These are phyloP conservation scores for Hortiboletus campestris DNA, from an alignment of 768 basidiomycete genomes.

Conservation along the genomic window DNA sequence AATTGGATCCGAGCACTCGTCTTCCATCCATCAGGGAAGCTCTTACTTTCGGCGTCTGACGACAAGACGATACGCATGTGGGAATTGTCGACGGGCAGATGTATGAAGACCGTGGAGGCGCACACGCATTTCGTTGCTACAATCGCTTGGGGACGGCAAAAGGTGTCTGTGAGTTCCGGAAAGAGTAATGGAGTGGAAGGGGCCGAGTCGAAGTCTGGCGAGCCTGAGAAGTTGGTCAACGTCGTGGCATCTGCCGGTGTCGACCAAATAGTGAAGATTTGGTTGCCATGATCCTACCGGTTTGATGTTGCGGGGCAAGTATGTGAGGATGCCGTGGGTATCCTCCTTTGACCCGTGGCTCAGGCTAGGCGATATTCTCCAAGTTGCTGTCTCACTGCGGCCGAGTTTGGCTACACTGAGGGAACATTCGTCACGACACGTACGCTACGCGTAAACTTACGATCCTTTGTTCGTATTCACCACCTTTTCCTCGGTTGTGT, in stretches of 20 bases:
- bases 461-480: conserved; percentile 28
- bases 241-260: conserved; percentile 69
- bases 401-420: neutral
- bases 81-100: conserved; percentile 84
- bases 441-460: conserved; percentile 24
- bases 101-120: conserved; percentile 83
- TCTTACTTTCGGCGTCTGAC: conserved; percentile 86
- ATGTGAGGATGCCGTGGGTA: conserved; percentile 12
- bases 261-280: conserved; percentile 65
- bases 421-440: conserved; percentile 27
- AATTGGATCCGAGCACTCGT: conserved; percentile 88
- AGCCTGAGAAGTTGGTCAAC: conserved; percentile 60
- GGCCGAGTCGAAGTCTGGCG: conserved; percentile 29
- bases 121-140: conserved; percentile 83
- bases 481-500: conserved; percentile 14
- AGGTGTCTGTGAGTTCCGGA: conserved; percentile 40
- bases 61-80: conserved; percentile 90
- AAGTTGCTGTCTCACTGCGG: neutral
- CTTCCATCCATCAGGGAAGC: conserved; percentile 90
- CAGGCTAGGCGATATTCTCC: conserved; percentile 14
- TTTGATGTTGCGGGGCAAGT: conserved; percentile 6
- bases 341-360: conserved; percentile 12
- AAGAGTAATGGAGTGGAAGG: conserved; percentile 40
- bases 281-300: conserved; percentile 46
- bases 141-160: conserved; percentile 74